Percentiles rank a stretch among this genome's conserved stretches.
phyloP scores from a whole-genome alignment of 2,329 filamentous ascomycete genomes.

The Penicillium sp. region DNA sequence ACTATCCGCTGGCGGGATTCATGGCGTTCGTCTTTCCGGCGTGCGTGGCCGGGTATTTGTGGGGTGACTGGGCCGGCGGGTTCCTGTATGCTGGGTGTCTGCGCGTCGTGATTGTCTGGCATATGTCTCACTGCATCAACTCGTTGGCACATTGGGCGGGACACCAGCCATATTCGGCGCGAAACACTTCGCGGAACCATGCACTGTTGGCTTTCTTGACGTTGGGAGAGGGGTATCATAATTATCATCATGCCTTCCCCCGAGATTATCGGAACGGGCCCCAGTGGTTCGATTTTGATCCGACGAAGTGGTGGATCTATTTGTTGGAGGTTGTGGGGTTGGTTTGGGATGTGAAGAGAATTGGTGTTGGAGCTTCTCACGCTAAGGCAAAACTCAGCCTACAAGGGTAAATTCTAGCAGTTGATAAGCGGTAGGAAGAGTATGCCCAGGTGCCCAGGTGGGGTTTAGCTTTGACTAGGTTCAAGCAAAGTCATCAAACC shows the following conservation, averaged over 20 bases:
- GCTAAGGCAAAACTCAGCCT: too few relatives aligned
- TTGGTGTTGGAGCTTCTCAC: too few relatives aligned
- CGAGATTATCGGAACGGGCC: background rate
- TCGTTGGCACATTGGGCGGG: background rate
- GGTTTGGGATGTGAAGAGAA: too few relatives aligned
- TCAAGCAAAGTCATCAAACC: too few relatives aligned
- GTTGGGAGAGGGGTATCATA: background rate
- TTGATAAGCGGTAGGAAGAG: too few relatives aligned
- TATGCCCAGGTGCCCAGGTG: too few relatives aligned
- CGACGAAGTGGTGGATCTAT: background rate
- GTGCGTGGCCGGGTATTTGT: background rate
- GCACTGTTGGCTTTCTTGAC: background rate
- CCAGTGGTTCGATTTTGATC: background rate
- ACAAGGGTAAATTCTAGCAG: too few relatives aligned
- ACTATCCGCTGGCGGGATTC: background rate
- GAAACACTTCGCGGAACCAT: background rate
- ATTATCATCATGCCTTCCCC: background rate
- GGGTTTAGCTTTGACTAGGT: too few relatives aligned
- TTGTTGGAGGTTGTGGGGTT: too few relatives aligned
- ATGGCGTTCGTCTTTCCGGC: background rate
- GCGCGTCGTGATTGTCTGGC: background rate
- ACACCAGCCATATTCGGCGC: background rate
- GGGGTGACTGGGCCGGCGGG: background rate
- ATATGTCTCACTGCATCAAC: background rate
- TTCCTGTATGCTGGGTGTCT: background rate